Evolutionary conservation across 2,329 filamentous ascomycete genomes (phyloP).

Genomic region (Plenodomus biglobosus): DNA sequence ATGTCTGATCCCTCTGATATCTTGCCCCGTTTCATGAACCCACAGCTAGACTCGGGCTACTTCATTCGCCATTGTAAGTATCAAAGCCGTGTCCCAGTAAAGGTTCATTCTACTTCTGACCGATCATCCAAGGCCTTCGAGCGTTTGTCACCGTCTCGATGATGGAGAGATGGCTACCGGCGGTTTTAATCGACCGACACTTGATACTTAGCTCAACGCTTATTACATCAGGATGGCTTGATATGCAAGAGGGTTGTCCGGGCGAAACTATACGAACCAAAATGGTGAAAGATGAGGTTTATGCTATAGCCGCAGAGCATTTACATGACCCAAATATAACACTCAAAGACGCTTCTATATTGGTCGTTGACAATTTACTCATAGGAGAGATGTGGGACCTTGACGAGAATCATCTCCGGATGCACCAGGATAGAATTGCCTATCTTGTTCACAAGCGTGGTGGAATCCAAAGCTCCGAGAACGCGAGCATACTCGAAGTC

Average conservation of each 20-base stretch:
- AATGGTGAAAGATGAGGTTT: constrained; percentile 30
- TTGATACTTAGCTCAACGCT: constrained; percentile 28
- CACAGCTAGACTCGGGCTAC: constrained; percentile 16
- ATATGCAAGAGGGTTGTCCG: constrained; percentile 25
- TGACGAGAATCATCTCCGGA: constrained; percentile 28
- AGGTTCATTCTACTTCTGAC: too few species aligned
- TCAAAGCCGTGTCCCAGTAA: background rate
- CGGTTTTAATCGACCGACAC: constrained; percentile 28
- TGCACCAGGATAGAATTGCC: constrained; percentile 29
- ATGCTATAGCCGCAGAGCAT: constrained; percentile 30
- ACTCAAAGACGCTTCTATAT: constrained; percentile 29
- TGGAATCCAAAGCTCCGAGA: constrained; percentile 17
- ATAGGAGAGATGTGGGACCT: constrained; percentile 37
- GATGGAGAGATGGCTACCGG: constrained; percentile 30
- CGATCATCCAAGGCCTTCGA: constrained; percentile 18
- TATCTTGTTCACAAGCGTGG: constrained; percentile 26
- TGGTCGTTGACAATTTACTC: constrained; percentile 34
- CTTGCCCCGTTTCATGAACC: constrained; percentile 22
- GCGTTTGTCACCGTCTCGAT: constrained; percentile 25
- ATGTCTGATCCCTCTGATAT: constrained; percentile 26
- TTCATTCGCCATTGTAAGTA: constrained; percentile 23
- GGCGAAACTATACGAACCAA: constrained; percentile 31
- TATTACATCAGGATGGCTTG: constrained; percentile 32
- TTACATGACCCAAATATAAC: constrained; percentile 11
- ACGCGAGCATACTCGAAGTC: constrained; percentile 22